Evolutionary conservation across 192 early-diverging fungal genomes (phyloP).

Genomic region (Backusella macrospora): DNA sequence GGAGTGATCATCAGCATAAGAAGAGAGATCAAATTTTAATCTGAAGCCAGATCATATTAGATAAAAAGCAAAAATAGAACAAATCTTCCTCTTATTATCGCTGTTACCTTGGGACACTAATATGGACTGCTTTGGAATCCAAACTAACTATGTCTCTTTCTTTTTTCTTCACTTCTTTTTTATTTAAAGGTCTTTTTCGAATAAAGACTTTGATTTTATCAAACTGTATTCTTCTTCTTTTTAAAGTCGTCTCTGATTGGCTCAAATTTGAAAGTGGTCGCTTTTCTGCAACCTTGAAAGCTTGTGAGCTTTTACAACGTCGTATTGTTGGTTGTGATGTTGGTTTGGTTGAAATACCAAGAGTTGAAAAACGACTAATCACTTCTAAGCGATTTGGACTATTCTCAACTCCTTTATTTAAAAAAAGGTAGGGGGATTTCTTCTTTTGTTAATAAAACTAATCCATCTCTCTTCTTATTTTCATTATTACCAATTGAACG

Average conservation of each 20-base stretch:
- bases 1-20: constrained; percentile 89
- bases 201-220: background rate
- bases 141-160: background rate
- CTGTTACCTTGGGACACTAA: background rate
- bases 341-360: background rate
- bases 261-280: background rate
- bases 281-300: background rate
- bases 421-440: background rate
- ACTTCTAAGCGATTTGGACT: background rate
- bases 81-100: background rate
- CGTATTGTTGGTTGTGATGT: background rate
- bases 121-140: background rate
- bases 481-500: background rate
- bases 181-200: background rate
- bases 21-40: constrained; percentile 93
- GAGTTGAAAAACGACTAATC: background rate
- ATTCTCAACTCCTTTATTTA: background rate
- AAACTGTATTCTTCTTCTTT: background rate
- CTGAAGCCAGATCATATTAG: constrained; percentile 40
- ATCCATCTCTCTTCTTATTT: background rate
- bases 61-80: background rate
- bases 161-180: background rate
- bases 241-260: background rate
- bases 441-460: background rate
- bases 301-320: background rate